Evolutionary conservation across 345 rosid genomes (phyloP).

Genomic region (Eucalyptus erythrocorys): DNA sequence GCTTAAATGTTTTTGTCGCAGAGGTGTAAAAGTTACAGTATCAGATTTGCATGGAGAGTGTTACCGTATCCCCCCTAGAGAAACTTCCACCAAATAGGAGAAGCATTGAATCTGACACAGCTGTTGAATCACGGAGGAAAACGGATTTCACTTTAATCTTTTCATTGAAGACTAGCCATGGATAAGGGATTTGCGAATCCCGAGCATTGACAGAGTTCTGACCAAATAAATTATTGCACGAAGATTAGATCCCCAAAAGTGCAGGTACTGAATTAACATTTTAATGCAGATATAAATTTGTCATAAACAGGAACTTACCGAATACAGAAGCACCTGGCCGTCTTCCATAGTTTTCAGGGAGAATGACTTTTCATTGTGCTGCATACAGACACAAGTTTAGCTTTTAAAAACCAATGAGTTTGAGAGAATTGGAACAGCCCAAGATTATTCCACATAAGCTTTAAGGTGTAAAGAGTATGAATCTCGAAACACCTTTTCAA

Average conservation of each 20-base stretch:
- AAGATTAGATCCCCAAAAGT: not conserved
- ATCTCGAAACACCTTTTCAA: not conserved
- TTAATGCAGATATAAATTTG: not conserved
- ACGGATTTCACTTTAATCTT: slow-evolving; percentile 90
- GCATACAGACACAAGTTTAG: not conserved
- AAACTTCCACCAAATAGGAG: slow-evolving; percentile 84
- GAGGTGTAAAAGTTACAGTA: not conserved
- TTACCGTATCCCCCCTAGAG: slow-evolving; percentile 50
- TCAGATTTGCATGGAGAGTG: not conserved
- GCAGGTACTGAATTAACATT: not conserved
- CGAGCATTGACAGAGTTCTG: slow-evolving; percentile 87
- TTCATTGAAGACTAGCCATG: slow-evolving; percentile 92
- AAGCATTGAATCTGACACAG: slow-evolving; percentile 69
- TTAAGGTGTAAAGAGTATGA: not conserved
- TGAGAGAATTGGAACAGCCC: not conserved
- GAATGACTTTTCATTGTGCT: slow-evolving; percentile 72
- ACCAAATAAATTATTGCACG: not conserved
- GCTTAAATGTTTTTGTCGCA: not conserved
- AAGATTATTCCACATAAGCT: not conserved
- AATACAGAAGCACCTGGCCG: slow-evolving; percentile 72
- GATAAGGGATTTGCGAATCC: slow-evolving; percentile 61
- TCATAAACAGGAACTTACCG: slow-evolving; percentile 30
- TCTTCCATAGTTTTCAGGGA: slow-evolving; percentile 97
- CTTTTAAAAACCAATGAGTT: not conserved
- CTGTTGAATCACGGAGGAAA: slow-evolving; percentile 91